Evolutionary conservation across 257 asterid genomes (phyloP).

Genomic region (Capsicum baccatum): DNA sequence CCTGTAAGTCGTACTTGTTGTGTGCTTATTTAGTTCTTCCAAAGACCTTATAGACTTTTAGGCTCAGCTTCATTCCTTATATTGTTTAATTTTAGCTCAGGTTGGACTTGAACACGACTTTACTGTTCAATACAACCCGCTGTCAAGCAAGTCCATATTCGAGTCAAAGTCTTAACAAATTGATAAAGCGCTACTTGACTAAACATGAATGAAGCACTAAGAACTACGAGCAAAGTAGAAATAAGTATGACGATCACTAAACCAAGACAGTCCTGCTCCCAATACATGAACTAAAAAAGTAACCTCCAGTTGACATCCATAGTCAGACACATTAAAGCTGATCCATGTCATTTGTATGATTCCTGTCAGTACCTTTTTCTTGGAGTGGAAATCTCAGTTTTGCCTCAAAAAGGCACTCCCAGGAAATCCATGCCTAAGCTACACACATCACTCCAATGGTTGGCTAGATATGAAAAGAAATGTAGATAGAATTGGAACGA

Average conservation of each 20-base stretch:
- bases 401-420: not conserved
- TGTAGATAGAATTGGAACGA: not conserved
- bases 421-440: not conserved
- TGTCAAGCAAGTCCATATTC: slow-evolving; percentile 17
- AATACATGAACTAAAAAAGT: not conserved
- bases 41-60: slow-evolving; percentile 10
- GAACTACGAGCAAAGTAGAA: not conserved
- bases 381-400: not conserved
- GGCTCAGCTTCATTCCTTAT: not conserved
- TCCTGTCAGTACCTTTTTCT: not conserved
- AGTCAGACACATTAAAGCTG: slow-evolving; percentile 10
- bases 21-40: slow-evolving; percentile 20
- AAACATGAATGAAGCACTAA: slow-evolving; percentile 1
- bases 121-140: slow-evolving; percentile 16
- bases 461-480: slow-evolving; percentile 12
- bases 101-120: not conserved
- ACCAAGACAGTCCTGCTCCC: not conserved
- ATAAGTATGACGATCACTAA: not conserved
- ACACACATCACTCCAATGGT: slow-evolving; percentile 4
- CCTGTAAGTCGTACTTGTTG: slow-evolving; percentile 66
- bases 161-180: slow-evolving; percentile 21
- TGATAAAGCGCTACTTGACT: slow-evolving; percentile 17
- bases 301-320: not conserved
- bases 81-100: slow-evolving; percentile 12
- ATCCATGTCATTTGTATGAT: not conserved